These are phyloP conservation scores for Blastobotrys terrestris DNA, from an alignment of 805 yeast genomes.

Conservation along the genomic window DNA sequence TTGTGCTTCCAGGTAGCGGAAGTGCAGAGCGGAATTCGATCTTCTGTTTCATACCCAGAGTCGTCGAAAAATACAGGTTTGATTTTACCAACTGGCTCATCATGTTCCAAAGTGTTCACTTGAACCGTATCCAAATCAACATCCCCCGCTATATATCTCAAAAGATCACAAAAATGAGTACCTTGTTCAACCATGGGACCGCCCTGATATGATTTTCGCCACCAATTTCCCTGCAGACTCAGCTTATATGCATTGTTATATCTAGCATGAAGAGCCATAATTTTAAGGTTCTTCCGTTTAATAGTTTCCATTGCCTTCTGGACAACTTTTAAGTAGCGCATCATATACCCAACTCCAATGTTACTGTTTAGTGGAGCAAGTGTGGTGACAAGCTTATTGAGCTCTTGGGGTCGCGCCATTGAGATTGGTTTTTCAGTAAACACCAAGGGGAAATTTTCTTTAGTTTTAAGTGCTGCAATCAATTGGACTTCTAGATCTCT, in stretches of 20 bases:
- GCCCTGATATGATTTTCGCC: constrained; percentile 19
- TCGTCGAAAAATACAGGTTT: constrained; percentile 15
- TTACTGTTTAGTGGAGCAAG: background rate
- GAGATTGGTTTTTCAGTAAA: constrained; percentile 21
- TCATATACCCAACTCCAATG: constrained; percentile 19
- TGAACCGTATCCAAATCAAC: constrained; percentile 13
- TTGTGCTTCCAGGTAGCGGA: constrained; percentile 18
- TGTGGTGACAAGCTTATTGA: constrained; percentile 10
- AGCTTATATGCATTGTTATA: background rate
- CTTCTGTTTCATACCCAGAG: constrained; percentile 13
- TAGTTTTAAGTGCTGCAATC: constrained; percentile 6
- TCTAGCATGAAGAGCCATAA: background rate
- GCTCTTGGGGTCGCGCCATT: constrained; percentile 15
- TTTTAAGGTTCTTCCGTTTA: background rate
- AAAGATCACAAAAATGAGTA: constrained; percentile 20
- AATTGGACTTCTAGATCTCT: constrained; percentile 15
- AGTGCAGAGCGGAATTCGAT: constrained; percentile 17
- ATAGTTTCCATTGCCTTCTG: constrained; percentile 16
- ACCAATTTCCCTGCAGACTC: constrained; percentile 16
- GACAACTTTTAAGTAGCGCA: constrained; percentile 19
- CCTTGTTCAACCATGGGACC: constrained; percentile 21
- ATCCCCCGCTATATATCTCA: constrained; percentile 18
- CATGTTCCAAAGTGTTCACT: constrained; percentile 14
- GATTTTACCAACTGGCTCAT: constrained; percentile 17
- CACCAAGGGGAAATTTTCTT: constrained; percentile 6